These are phyloP conservation scores for Chlamydomonas urium DNA, from an alignment of 139 green algal genomes.

Conservation along the genomic window DNA sequence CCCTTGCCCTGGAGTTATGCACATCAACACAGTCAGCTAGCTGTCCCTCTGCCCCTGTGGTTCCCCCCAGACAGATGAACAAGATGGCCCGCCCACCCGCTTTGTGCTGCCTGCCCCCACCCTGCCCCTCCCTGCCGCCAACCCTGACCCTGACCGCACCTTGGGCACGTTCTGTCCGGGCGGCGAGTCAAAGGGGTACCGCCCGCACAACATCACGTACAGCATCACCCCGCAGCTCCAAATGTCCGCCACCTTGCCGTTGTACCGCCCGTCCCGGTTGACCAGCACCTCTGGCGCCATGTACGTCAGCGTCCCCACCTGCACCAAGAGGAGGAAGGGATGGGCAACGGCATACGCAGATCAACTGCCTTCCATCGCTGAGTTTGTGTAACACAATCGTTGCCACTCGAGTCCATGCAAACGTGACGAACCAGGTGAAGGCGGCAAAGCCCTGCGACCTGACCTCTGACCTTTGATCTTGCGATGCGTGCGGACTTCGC, in stretches of 20 bases:
- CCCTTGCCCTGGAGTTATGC: neutral
- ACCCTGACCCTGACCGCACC: neutral
- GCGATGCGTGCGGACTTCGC: too few relatives aligned
- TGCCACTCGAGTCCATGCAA: too few relatives aligned
- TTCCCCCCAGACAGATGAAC: neutral
- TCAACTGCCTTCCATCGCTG: too few relatives aligned
- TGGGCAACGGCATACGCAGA: too few relatives aligned
- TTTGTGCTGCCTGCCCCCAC: too few relatives aligned
- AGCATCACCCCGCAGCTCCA: slow-evolving; percentile 92
- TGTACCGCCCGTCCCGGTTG: slow-evolving; percentile 70
- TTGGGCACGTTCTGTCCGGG: slow-evolving; percentile 9
- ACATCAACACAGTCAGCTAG: neutral
- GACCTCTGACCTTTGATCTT: too few relatives aligned
- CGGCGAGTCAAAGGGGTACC: slow-evolving; percentile 92
- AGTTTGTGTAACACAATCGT: too few relatives aligned
- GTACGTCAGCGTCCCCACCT: slow-evolving; percentile 83
- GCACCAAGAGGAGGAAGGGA: too few relatives aligned
- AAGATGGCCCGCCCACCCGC: too few relatives aligned
- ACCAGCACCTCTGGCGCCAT: slow-evolving; percentile 88
- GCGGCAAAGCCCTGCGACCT: too few relatives aligned
- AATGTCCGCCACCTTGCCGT: slow-evolving; percentile 83
- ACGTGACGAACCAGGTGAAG: too few relatives aligned
- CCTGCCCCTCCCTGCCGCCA: neutral
- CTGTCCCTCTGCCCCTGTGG: neutral
- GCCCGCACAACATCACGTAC: slow-evolving; percentile 93